Evolutionary conservation across 2,329 filamentous ascomycete species (phyloP), one percentile per base, ranked within the genome.

Genomic region (Xylaria sp.): DNA sequence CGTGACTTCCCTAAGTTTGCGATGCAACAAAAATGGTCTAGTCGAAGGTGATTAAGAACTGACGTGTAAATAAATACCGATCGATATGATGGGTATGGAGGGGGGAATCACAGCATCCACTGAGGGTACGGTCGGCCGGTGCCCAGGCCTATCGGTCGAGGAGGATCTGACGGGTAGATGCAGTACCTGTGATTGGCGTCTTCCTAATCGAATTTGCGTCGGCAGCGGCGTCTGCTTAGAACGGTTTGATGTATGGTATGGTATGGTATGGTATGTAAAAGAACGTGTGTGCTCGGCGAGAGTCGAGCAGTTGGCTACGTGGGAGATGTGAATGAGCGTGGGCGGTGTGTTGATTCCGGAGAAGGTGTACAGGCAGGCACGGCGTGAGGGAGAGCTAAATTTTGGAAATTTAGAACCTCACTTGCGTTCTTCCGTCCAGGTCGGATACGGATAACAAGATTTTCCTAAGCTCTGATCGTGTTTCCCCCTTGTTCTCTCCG

Each of bases 361-460:
- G 44, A 53, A 55, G 51, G 46, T 46, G 48, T 44, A 51, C 52
- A 55, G 48, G n/a, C n/a, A n/a, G n/a, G n/a, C n/a, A n/a, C n/a
- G 26, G n/a, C 44, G 43, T 39, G 21, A 53, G 34, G 46, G 19
- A 37, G 52, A 44, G 44, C 22, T 40, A 50, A 49, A 46, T 39
- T 38, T 58, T 48, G 56, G 49, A 39, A 34, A 34, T 34, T 34
- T 34, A 13, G 29, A 11, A 26, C 11, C 11, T 40, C 29, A 9
- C 22, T 34, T 21, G 34, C 17, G 22, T 34, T 22, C 40, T 45
- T 45, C 20, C 22, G 7, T 46, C 29, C n/a, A 54, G 42, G 51
- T 60, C 57, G 51, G 54, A 51, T 55, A 51, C 57, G 51, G 54
- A 51, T 55, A 51, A 54, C 51, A 38, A 54, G 57, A 52, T 60